phyloP scores from a whole-genome alignment of 768 basidiomycete genomes.

The Trametes villosa region DNA sequence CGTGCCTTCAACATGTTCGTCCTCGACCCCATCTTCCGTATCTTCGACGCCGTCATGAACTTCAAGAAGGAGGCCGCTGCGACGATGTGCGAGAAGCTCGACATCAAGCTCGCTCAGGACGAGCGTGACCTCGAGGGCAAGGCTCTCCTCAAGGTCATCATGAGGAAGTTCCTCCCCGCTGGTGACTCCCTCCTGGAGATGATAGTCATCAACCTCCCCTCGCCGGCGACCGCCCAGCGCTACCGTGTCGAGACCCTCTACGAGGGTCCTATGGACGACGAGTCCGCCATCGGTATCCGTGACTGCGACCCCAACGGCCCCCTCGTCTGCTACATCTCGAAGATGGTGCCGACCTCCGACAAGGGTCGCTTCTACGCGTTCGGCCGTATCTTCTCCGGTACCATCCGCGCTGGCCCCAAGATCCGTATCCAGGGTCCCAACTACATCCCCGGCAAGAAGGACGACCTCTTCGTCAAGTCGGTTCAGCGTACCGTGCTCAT shows the following conservation, averaged over 20 bases:
- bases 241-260: slow-evolving; percentile 99
- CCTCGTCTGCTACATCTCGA: slow-evolving; percentile 97
- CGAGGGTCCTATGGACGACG: slow-evolving; percentile 99
- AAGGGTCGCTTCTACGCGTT: slow-evolving; percentile 99
- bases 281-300: slow-evolving; percentile 97
- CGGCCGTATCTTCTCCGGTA: slow-evolving; percentile 99
- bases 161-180: slow-evolving; percentile 99
- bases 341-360: slow-evolving; percentile 99
- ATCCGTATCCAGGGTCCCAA: slow-evolving; percentile 99
- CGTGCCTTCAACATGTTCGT: slow-evolving; percentile 99
- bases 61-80: slow-evolving; percentile 91
- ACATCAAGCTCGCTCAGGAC: slow-evolving; percentile 83
- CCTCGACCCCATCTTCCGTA: slow-evolving; percentile 97
- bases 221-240: slow-evolving; percentile 93
- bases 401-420: slow-evolving; percentile 95
- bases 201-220: slow-evolving; percentile 99
- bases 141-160: slow-evolving; percentile 92
- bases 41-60: slow-evolving; percentile 99
- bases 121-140: slow-evolving; percentile 97
- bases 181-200: slow-evolving; percentile 99
- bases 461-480: slow-evolving; percentile 96
- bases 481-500: slow-evolving; percentile 99
- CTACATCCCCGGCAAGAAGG: slow-evolving; percentile 98
- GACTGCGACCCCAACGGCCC: slow-evolving; percentile 97
- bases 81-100: slow-evolving; percentile 94